Percentiles rank a stretch among this genome's conserved stretches.
These are phyloP conservation scores for Cicer arietinum DNA, from an alignment of 306 rosid species.

Conservation along the genomic window DNA sequence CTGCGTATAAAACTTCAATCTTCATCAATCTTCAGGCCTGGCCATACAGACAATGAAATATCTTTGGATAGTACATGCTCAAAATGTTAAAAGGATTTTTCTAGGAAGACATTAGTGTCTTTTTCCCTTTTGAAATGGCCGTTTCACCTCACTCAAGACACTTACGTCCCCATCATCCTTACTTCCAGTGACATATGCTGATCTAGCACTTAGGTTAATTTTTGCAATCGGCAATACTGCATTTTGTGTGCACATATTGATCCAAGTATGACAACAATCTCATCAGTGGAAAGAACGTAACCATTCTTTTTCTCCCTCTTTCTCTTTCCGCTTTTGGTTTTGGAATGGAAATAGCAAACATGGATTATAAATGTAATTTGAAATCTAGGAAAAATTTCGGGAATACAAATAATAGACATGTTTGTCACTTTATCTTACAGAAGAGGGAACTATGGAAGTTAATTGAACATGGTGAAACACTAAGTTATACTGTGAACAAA, in stretches of 20 bases:
- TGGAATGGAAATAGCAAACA: conserved; percentile 10
- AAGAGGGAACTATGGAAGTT: background rate
- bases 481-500: conserved; percentile 24
- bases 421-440: background rate
- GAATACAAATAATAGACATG: background rate
- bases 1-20: conserved; percentile 1
- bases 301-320: conserved; percentile 7
- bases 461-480: conserved; percentile 16
- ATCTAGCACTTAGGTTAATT: conserved; percentile 15
- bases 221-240: background rate
- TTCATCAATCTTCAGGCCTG: background rate
- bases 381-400: conserved; percentile 20
- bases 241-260: conserved; percentile 5
- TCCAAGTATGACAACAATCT: conserved; percentile 15
- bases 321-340: background rate
- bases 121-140: background rate
- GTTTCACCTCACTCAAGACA: background rate
- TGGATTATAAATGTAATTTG: conserved; percentile 7
- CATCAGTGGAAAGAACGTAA: conserved; percentile 23
- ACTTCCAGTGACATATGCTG: background rate
- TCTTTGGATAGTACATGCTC: conserved; percentile 3
- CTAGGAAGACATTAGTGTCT: background rate
- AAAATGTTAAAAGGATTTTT: conserved; percentile 21
- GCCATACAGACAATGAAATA: conserved; percentile 12
- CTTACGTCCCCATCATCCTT: background rate